Base-by-base conservation (phyloP, 2,329 filamentous ascomycete genomes). In the Dactylonectria macrodidyma region DNA sequence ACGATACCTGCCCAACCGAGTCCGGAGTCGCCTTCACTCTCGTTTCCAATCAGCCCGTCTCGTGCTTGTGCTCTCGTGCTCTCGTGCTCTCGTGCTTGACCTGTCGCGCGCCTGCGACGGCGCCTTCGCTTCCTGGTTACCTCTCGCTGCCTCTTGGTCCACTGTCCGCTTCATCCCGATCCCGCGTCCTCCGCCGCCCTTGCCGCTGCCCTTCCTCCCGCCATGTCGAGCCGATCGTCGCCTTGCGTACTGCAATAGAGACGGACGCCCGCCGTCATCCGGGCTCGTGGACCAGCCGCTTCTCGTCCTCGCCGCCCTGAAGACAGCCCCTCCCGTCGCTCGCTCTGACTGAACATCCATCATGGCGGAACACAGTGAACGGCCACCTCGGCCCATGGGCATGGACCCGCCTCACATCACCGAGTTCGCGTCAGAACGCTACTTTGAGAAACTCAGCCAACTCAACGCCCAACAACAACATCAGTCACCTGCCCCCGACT, bases 361-460 rank as follows among this genome's bases (percentile, higher is more conserved):
- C 73, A 82, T 83, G 81, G 75, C 80, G 66, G 77, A 80, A 69
- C 71, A 73, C 59, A 75, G 79, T 68, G 77, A 80, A 68, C 73
- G 74, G 61, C 73, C 73, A 59, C 71, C 74, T 58, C 75, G 74
- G 52, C 73, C 75, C 69, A 70, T 75, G 78, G 79, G 79, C 76
- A 90, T 91, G 88, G 89, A 91, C 71, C 88, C 87, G 75, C 84
- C 86, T 73, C 89, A 91, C 71, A 84, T 90, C 69, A 90, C 89
- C 67, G 90, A 92, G 78, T 92, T 92, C 80, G 90, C 89, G 68
- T 92, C 90, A 51, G 84, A 88, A 79, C 87, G 87, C 71, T 92
- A 90, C 76, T 89, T 91, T 71, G 85, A 86, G 62, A 92, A 92
- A 80, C 79, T 91, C 68, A 85, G 82, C 65, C 87, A 89, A 80